phyloP scores from a whole-genome alignment of 352 stramenopile species.

The Phytophthora pisi region DNA sequence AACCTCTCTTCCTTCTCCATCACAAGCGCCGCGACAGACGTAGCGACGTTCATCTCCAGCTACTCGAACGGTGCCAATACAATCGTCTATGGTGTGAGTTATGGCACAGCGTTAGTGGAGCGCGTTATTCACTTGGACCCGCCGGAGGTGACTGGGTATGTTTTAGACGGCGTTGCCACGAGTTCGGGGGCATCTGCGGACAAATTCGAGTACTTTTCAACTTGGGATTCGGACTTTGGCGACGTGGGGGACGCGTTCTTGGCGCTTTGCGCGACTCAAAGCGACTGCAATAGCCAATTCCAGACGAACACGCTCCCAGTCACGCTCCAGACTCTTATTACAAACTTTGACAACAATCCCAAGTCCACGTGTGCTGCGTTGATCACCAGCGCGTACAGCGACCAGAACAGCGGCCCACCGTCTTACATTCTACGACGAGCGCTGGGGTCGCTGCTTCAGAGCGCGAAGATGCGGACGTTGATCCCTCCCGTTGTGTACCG shows the following conservation, averaged over 20 bases:
- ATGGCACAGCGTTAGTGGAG: conserved; percentile 53
- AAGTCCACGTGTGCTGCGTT: conserved; percentile 34
- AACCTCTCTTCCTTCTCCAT: conserved; percentile 52
- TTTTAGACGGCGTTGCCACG: conserved; percentile 52
- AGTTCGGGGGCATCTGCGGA: conserved; percentile 32
- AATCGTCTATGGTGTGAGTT: conserved; percentile 55
- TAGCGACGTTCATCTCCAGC: conserved; percentile 41
- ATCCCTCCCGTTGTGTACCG: conserved; percentile 50
- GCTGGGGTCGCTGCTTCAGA: conserved; percentile 39
- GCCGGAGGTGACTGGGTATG: conserved; percentile 47
- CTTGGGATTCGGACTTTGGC: conserved; percentile 46
- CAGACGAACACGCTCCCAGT: conserved; percentile 7
- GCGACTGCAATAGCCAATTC: conserved; percentile 33
- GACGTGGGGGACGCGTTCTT: conserved; percentile 46
- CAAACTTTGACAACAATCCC: conserved; percentile 30
- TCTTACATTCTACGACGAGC: conserved; percentile 35
- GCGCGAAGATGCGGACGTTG: conserved; percentile 23
- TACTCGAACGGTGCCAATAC: conserved; percentile 30
- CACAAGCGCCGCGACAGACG: conserved; percentile 48
- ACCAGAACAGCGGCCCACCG: conserved; percentile 11
- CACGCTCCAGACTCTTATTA: conserved; percentile 33
- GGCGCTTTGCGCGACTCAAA: conserved; percentile 21
- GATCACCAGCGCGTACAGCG: conserved; percentile 7
- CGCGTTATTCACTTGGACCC: conserved; percentile 54
- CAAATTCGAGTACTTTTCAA: conserved; percentile 44